Percentiles rank a stretch among this genome's conserved stretches.
phyloP scores from a whole-genome alignment of 306 rosid species.

The Dalbergia cultrata region DNA sequence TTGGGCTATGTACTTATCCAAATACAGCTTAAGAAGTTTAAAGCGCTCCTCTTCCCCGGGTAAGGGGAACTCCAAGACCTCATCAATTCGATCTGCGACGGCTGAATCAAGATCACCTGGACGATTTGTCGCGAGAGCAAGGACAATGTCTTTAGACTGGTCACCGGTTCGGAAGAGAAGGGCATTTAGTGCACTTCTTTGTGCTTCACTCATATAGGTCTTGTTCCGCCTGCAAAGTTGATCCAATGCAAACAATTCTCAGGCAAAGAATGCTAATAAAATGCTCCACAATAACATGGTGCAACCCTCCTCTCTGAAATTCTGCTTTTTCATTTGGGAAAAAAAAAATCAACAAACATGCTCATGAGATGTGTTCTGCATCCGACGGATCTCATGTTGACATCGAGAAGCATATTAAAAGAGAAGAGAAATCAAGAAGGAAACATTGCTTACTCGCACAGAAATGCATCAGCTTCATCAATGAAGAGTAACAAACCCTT shows the following conservation, averaged over 20 bases:
- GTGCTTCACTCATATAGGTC: slow-evolving; percentile 99
- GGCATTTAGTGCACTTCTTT: slow-evolving; percentile 98
- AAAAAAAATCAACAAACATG: background rate
- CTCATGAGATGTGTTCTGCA: background rate
- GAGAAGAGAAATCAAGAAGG: slow-evolving; percentile 29
- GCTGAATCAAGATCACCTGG: slow-evolving; percentile 98
- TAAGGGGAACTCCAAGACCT: slow-evolving; percentile 94
- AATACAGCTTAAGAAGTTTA: slow-evolving; percentile 85
- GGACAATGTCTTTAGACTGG: slow-evolving; percentile 97
- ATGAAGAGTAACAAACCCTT: slow-evolving; percentile 94
- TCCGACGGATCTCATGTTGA: slow-evolving; percentile 2
- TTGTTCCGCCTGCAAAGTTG: slow-evolving; percentile 85
- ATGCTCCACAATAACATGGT: slow-evolving; percentile 1
- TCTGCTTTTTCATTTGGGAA: background rate
- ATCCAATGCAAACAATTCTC: slow-evolving; percentile 38
- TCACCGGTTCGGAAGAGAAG: slow-evolving; percentile 98
- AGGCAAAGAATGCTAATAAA: background rate
- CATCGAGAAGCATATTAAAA: slow-evolving; percentile 23
- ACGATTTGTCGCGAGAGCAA: slow-evolving; percentile 97
- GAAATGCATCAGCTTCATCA: slow-evolving; percentile 99
- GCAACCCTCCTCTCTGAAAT: background rate
- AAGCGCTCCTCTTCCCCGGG: slow-evolving; percentile 93
- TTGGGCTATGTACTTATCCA: slow-evolving; percentile 86
- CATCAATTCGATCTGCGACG: slow-evolving; percentile 93
- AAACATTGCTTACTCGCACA: slow-evolving; percentile 86